A percentile compares a stretch with the other conserved stretches of the same genome.
phyloP scores from a whole-genome alignment of 176 grass and related monocot genomes.

The Oryza meyeriana region DNA sequence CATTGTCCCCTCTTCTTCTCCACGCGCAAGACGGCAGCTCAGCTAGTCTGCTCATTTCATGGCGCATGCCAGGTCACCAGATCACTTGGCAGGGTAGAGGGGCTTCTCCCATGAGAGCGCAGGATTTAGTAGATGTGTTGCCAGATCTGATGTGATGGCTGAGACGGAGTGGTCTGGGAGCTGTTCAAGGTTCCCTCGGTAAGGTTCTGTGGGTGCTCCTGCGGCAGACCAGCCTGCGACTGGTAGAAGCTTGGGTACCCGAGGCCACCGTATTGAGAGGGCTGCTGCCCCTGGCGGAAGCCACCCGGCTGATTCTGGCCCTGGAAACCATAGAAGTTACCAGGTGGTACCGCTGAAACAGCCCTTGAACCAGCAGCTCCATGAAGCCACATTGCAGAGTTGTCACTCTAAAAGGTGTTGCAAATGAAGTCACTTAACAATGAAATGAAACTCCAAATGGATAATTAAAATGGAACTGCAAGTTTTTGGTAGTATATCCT shows the following conservation, averaged over 20 bases:
- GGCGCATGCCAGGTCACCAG: slow-evolving; percentile 13
- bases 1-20: slow-evolving; percentile 12
- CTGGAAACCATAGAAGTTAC: slow-evolving; percentile 75
- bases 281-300: slow-evolving; percentile 69
- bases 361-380: slow-evolving; percentile 73
- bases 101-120: slow-evolving; percentile 19
- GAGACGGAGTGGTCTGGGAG: slow-evolving; percentile 37
- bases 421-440: neutral
- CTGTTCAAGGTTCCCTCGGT: slow-evolving; percentile 58
- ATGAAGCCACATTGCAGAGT: slow-evolving; percentile 81
- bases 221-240: slow-evolving; percentile 52
- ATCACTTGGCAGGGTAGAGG: slow-evolving; percentile 25
- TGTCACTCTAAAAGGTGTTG: slow-evolving; percentile 47
- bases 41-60: slow-evolving; percentile 40
- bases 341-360: slow-evolving; percentile 60
- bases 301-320: slow-evolving; percentile 60
- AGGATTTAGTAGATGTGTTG: slow-evolving; percentile 74
- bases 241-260: slow-evolving; percentile 77
- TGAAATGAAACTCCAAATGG: neutral
- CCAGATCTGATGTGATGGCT: slow-evolving; percentile 80
- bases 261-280: slow-evolving; percentile 63
- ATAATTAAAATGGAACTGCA: neutral
- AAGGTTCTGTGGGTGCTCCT: slow-evolving; percentile 62
- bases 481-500: neutral
- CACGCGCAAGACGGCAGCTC: slow-evolving; percentile 39